A percentile compares a stretch with the other conserved stretches of the same genome.
Conservation (phyloP, 192 early-diverging fungal genomes). For the Pilaira anomala region DNA sequence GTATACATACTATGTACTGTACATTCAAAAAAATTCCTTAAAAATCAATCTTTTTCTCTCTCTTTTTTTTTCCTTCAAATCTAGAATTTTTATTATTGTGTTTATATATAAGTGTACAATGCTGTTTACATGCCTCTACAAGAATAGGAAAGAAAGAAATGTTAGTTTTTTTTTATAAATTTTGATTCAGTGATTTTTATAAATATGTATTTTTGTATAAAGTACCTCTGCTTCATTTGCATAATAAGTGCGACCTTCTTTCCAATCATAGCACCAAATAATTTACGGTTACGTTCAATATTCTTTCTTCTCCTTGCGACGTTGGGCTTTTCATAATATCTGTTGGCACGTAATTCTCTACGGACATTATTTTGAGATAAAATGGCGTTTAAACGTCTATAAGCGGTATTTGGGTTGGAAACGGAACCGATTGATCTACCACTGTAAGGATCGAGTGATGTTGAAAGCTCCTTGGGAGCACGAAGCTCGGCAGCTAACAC, state of each 20-base stretch:
- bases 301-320: constrained; percentile 57
- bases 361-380: constrained; percentile 55
- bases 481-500: constrained; percentile 8
- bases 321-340: constrained; percentile 67
- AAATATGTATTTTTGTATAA: not conserved
- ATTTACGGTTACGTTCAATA: constrained; percentile 49
- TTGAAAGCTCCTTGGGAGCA: constrained; percentile 25
- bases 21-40: not conserved
- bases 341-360: constrained; percentile 51
- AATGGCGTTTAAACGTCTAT: constrained; percentile 55
- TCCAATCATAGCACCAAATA: constrained; percentile 57
- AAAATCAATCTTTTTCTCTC: too few species aligned
- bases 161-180: too few species aligned
- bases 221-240: constrained; percentile 58
- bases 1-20: too few species aligned
- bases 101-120: constrained; percentile 1
- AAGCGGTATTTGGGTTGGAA: constrained; percentile 40
- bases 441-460: constrained; percentile 37
- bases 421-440: constrained; percentile 53
- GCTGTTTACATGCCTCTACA: constrained; percentile 26
- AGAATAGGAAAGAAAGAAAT: not conserved
- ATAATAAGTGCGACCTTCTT: constrained; percentile 64
- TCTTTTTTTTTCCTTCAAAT: not conserved
- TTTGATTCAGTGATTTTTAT: not conserved
- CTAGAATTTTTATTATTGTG: not conserved